Percentiles rank a stretch among this genome's conserved stretches.
phyloP scores from a whole-genome alignment of 208 protist species.

The Crithidia thermophila region DNA sequence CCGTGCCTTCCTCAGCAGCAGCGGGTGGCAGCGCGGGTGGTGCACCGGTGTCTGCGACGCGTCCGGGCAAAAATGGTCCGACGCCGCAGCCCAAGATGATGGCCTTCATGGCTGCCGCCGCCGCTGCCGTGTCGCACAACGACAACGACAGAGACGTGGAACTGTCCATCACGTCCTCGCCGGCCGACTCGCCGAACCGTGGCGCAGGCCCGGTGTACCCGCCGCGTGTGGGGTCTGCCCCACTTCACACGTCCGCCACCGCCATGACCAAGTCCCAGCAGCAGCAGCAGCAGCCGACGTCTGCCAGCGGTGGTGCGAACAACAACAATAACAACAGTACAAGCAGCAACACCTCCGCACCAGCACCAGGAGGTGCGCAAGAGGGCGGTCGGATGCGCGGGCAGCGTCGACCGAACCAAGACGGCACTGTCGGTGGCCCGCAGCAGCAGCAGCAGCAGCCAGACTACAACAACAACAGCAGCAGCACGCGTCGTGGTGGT shows the following conservation, averaged over 20 bases:
- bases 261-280: background rate
- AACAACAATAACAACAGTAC: too few species aligned
- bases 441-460: background rate
- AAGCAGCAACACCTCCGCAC: too few species aligned
- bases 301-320: too few species aligned
- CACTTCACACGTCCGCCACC: background rate
- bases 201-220: background rate
- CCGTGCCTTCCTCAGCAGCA: background rate
- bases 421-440: background rate
- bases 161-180: too few species aligned
- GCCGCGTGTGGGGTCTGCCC: constrained; percentile 1
- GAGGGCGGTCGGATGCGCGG: too few species aligned
- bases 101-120: background rate
- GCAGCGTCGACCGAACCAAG: background rate
- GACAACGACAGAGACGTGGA: too few species aligned
- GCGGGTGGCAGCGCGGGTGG: too few species aligned
- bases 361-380: background rate
- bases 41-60: too few species aligned
- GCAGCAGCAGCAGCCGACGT: background rate
- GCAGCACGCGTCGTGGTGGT: too few species aligned
- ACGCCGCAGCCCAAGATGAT: constrained; percentile 2
- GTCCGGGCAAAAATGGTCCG: background rate
- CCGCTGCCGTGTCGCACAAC: background rate
- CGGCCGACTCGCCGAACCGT: too few species aligned
- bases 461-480: background rate